Evolutionary conservation across 176 grass and related monocot species (phyloP).

Genomic region (Eragrostis curvula): DNA sequence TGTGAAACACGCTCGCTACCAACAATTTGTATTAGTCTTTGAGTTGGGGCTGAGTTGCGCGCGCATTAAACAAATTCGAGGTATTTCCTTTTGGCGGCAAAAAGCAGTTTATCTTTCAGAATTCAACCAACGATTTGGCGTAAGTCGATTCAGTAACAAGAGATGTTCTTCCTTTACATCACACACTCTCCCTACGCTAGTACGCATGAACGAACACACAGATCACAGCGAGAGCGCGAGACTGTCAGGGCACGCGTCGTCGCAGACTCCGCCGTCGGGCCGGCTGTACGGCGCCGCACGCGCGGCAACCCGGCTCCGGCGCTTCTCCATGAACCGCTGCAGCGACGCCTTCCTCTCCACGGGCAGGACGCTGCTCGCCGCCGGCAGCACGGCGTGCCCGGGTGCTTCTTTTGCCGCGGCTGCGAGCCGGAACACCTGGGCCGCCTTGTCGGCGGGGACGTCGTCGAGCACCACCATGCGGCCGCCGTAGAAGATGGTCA

Average conservation of each 20-base stretch:
- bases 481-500: conserved; percentile 71
- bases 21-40: no score
- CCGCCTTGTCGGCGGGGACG: conserved; percentile 51
- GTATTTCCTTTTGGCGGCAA: no score
- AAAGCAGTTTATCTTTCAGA: no score
- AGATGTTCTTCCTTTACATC: not conserved
- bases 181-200: not conserved
- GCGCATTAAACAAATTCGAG: no score
- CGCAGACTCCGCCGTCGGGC: not conserved
- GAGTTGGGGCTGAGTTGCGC: no score
- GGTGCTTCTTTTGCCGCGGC: not conserved
- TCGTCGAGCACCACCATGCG: conserved; percentile 62
- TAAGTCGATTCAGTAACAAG: not conserved
- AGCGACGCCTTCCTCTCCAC: conserved; percentile 60
- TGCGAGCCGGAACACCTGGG: conserved; percentile 25
- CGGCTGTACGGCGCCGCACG: conserved; percentile 34
- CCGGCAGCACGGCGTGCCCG: not conserved
- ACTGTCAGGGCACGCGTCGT: not conserved
- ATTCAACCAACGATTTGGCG: no score
- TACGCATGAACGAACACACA: not conserved
- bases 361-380: conserved; percentile 26
- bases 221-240: conserved; percentile 35
- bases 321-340: conserved; percentile 38
- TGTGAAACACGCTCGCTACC: not conserved
- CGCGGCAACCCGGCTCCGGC: conserved; percentile 44